Conservation (phyloP, 805 yeast species). For the Metschnikowia henanensis region DNA sequence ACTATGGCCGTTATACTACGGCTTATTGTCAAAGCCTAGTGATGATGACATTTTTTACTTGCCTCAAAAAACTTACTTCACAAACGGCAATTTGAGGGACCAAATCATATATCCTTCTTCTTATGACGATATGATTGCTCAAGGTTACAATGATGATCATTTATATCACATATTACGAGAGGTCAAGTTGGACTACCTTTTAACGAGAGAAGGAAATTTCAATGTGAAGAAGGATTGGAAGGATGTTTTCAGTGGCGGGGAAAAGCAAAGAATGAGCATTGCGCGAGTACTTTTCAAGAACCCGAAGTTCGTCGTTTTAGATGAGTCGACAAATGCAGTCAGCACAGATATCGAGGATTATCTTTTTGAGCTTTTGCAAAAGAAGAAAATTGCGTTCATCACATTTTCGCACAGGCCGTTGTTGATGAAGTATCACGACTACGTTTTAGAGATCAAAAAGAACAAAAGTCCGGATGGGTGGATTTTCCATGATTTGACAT, state of each 20-base stretch:
- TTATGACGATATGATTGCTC: slow-evolving; percentile 71
- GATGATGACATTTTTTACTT: slow-evolving; percentile 69
- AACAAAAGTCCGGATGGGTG: slow-evolving; percentile 39
- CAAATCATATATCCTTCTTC: slow-evolving; percentile 88
- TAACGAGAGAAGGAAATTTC: slow-evolving; percentile 62
- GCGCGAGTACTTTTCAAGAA: slow-evolving; percentile 81
- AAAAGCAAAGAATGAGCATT: slow-evolving; percentile 85
- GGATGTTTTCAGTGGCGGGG: slow-evolving; percentile 95
- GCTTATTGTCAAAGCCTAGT: slow-evolving; percentile 76
- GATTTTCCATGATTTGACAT: slow-evolving; percentile 59
- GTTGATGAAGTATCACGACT: slow-evolving; percentile 81
- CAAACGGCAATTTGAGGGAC: slow-evolving; percentile 82
- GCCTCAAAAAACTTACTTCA: slow-evolving; percentile 86
- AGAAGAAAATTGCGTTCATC: slow-evolving; percentile 69
- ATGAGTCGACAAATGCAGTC: slow-evolving; percentile 94
- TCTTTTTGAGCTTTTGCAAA: slow-evolving; percentile 72
- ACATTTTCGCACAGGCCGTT: slow-evolving; percentile 85
- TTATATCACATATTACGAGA: slow-evolving; percentile 65
- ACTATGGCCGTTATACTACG: slow-evolving; percentile 87
- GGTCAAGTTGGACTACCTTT: slow-evolving; percentile 78
- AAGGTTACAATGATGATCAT: slow-evolving; percentile 69
- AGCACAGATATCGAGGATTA: slow-evolving; percentile 87
- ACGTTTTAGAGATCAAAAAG: slow-evolving; percentile 64
- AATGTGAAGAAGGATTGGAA: slow-evolving; percentile 73
- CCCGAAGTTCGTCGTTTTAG: slow-evolving; percentile 81